Base-by-base conservation (phyloP, 495 filamentous ascomycete genomes). In the Lophium mytilinum region DNA sequence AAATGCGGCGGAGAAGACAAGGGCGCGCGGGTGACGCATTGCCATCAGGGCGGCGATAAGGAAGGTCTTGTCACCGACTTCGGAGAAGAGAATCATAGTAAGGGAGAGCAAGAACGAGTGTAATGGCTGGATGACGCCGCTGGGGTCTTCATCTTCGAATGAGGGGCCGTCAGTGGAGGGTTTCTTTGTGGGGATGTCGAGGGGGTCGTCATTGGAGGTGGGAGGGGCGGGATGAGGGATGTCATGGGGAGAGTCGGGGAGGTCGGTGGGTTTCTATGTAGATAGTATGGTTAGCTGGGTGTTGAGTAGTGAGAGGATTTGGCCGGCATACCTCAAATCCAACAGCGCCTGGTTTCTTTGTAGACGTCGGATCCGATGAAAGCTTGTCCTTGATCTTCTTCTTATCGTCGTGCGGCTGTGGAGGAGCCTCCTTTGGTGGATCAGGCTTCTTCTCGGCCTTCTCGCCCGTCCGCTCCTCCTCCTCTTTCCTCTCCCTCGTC, bases 61-160 rank as follows among this genome's bases (percentile, higher is more conserved):
- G 74, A 98, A 98, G 0, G 93, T 98, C 71, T 98, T 98, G 80
- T 98, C 93, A 56, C 93, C 93, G 68, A 98, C 84, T 69, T 98
- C 93, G 58, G 93, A 96, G 64, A 97, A 88, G 53, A 97, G 78
- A 58, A 98, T 98, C 93, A 97, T 97, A 56, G 90, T 89, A 52
- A 96, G 82, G 8, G 93, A 93, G 48, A 96, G 87, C 21, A 91
- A 62, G 65, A 93, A 93, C 9, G 93, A 97, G 70, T 98, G 93
- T 52, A 96, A 77, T 0, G 90, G 88, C 62, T 84, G 86, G 53
- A 89, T 87, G 52, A 90, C 78, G 48, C 85, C 84, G 33, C 15
- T 48, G 4, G 37, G n/a, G 17, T 83, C 82, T 46, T 72, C 73
- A 18, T 72, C 73, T 15, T 76, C 78, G 6, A 61, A 62, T 14